Percentiles rank a stretch among this genome's conserved stretches.
phyloP scores from a whole-genome alignment of 768 basidiomycete genomes.

The Auricularia auricula-judae region DNA sequence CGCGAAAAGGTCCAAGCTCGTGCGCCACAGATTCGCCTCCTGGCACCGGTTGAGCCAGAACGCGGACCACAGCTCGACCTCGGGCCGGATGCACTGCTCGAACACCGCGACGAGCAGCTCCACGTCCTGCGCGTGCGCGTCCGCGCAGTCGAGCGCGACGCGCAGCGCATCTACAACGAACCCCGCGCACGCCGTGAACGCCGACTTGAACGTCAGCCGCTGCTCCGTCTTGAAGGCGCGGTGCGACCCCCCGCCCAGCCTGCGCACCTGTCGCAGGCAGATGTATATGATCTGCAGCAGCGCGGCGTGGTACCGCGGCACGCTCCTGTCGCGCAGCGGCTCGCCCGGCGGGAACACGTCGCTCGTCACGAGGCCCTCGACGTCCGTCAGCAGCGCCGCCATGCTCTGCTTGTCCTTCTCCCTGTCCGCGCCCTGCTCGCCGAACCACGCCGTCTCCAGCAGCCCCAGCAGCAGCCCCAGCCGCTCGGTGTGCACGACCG shows the following conservation, averaged over 20 bases:
- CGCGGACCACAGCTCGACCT: slow-evolving; percentile 56
- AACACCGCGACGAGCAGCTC: slow-evolving; percentile 75
- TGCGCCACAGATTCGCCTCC: slow-evolving; percentile 66
- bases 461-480: slow-evolving; percentile 63
- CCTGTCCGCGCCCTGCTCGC: slow-evolving; percentile 27
- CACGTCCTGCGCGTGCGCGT: slow-evolving; percentile 57
- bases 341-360: slow-evolving; percentile 61
- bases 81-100: slow-evolving; percentile 61
- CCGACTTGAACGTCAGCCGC: slow-evolving; percentile 43
- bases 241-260: slow-evolving; percentile 29
- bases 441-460: slow-evolving; percentile 72
- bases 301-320: slow-evolving; percentile 65
- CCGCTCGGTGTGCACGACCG: slow-evolving; percentile 64
- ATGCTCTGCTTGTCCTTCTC: slow-evolving; percentile 47
- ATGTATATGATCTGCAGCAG: slow-evolving; percentile 76
- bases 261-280: slow-evolving; percentile 53
- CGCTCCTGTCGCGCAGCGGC: slow-evolving; percentile 56
- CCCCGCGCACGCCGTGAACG: slow-evolving; percentile 50
- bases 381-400: slow-evolving; percentile 45
- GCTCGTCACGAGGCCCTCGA: slow-evolving; percentile 58
- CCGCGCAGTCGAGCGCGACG: slow-evolving; percentile 54
- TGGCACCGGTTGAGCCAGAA: slow-evolving; percentile 74
- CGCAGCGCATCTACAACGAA: slow-evolving; percentile 59
- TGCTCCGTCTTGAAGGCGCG: slow-evolving; percentile 50
- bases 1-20: slow-evolving; percentile 62